Percentiles rank a stretch among this genome's conserved stretches.
Evolutionary conservation across 192 early-diverging fungal species (phyloP).

Genomic region (Haplosporangium gracile): DNA sequence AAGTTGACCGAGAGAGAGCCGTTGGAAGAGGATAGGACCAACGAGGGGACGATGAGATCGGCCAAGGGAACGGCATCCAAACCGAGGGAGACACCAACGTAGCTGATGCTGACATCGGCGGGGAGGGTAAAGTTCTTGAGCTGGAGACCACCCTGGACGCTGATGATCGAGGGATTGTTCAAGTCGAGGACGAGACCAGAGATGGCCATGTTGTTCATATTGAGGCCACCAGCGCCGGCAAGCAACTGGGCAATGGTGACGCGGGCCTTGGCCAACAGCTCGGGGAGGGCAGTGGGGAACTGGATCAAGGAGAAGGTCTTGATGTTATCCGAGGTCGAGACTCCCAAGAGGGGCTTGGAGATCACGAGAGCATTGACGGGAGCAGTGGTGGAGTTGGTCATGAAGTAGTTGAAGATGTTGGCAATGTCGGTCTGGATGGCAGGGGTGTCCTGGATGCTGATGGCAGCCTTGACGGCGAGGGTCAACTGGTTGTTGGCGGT

Average conservation of each 20-base stretch:
- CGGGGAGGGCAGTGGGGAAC: constrained; percentile 26
- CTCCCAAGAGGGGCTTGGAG: constrained; percentile 42
- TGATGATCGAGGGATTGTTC: constrained; percentile 52
- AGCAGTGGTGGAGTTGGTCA: constrained; percentile 35
- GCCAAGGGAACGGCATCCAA: constrained; percentile 44
- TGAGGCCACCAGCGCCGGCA: constrained; percentile 43
- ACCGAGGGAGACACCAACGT: constrained; percentile 40
- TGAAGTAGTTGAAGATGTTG: constrained; percentile 46
- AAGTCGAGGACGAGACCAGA: constrained; percentile 46
- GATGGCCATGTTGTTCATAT: constrained; percentile 29
- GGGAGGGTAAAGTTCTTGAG: constrained; percentile 40
- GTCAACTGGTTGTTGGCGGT: constrained; percentile 50
- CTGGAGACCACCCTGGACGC: constrained; percentile 36
- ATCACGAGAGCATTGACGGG: constrained; percentile 41
- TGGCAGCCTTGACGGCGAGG: constrained; percentile 35
- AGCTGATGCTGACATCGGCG: constrained; percentile 49
- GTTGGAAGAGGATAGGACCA: constrained; percentile 42
- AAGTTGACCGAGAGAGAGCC: constrained; percentile 31
- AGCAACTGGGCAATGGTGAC: constrained; percentile 28
- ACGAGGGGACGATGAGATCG: constrained; percentile 30
- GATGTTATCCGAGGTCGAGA: constrained; percentile 42
- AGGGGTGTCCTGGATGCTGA: constrained; percentile 44
- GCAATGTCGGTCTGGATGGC: constrained; percentile 49
- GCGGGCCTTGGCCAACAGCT: constrained; percentile 25
- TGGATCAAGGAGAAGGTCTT: constrained; percentile 42